A percentile compares a stretch with the other conserved stretches of the same genome.
Evolutionary conservation across 345 rosid species (phyloP).

Genomic region (Eucalyptus victrix): DNA sequence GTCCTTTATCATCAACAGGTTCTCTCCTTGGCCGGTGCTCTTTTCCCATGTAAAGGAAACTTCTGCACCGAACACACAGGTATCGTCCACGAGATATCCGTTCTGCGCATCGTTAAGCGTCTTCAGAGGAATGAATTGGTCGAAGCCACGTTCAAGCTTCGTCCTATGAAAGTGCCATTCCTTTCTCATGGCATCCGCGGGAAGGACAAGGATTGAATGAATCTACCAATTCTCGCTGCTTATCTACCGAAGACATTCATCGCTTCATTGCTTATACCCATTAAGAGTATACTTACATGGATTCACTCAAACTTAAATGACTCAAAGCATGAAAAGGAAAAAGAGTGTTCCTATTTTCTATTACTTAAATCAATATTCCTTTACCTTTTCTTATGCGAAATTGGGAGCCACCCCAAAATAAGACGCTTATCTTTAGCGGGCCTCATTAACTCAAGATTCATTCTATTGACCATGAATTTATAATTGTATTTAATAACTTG

Average conservation of each 20-base stretch:
- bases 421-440: background rate
- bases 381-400: too few species aligned
- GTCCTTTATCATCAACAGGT: conserved; percentile 4
- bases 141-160: conserved; percentile 24
- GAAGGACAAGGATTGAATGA: background rate
- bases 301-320: background rate
- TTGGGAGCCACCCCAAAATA: background rate
- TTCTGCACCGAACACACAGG: conserved; percentile 23
- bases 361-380: too few species aligned
- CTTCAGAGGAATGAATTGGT: conserved; percentile 11
- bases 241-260: background rate
- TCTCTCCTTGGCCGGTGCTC: conserved; percentile 11
- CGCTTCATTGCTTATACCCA: background rate
- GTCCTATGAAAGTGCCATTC: conserved; percentile 13
- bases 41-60: conserved; percentile 18
- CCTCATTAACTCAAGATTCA: background rate
- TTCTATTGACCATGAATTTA: background rate
- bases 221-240: background rate
- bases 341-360: background rate
- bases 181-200: conserved; percentile 4
- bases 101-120: conserved; percentile 1
- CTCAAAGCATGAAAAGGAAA: background rate
- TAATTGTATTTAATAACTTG: background rate
- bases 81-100: conserved; percentile 24
- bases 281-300: background rate